Evolutionary conservation across 352 stramenopile species (phyloP).

Genomic region (Blastocystis sp.): DNA sequence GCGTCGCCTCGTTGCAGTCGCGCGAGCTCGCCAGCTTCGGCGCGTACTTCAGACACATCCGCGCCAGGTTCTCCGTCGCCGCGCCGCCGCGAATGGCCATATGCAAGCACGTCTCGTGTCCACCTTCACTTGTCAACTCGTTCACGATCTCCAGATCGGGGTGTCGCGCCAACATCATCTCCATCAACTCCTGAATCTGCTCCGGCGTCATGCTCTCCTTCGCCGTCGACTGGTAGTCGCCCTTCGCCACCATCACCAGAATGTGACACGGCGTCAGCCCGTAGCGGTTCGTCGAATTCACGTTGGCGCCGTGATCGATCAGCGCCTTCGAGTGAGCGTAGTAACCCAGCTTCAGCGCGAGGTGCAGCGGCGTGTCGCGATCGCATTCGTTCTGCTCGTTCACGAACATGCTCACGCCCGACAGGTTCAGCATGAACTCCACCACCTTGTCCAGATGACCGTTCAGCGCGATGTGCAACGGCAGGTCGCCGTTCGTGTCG

Average conservation of each 20-base stretch:
- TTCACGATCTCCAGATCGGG: slow-evolving; percentile 62
- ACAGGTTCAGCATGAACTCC: slow-evolving; percentile 5
- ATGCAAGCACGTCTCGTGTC: slow-evolving; percentile 62
- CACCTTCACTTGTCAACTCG: background rate
- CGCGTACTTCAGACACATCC: slow-evolving; percentile 9
- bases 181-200: slow-evolving; percentile 39
- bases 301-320: slow-evolving; percentile 44
- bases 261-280: slow-evolving; percentile 60
- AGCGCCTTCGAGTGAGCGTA: slow-evolving; percentile 22
- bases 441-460: slow-evolving; percentile 40
- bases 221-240: slow-evolving; percentile 27
- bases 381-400: slow-evolving; percentile 36
- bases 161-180: slow-evolving; percentile 14
- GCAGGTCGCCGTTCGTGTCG: slow-evolving; percentile 54
- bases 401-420: background rate
- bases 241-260: slow-evolving; percentile 49
- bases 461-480: slow-evolving; percentile 67
- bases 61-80: slow-evolving; percentile 31
- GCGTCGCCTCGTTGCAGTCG: slow-evolving; percentile 25
- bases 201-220: slow-evolving; percentile 62
- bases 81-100: slow-evolving; percentile 64
- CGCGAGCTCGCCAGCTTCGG: slow-evolving; percentile 22
- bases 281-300: slow-evolving; percentile 17
- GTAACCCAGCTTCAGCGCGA: slow-evolving; percentile 62
- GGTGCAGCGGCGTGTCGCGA: slow-evolving; percentile 49